These are phyloP conservation scores for Nannochloropsis gaditana DNA, from an alignment of 108 stramenopile genomes.

Conservation along the genomic window DNA sequence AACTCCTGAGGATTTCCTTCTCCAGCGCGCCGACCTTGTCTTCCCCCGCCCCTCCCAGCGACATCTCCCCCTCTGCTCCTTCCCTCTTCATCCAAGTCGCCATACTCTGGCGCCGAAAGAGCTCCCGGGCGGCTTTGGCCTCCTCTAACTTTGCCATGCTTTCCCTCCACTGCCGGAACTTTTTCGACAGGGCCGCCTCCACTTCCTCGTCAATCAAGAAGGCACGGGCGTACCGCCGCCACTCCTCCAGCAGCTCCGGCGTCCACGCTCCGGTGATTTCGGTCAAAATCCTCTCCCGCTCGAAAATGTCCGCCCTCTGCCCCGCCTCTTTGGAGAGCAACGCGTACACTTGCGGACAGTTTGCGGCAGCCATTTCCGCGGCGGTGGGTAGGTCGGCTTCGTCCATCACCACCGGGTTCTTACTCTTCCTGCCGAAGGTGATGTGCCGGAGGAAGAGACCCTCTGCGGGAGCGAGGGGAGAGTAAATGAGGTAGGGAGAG, in stretches of 20 bases:
- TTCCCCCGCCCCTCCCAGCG: neutral
- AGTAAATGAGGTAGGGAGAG: conserved; percentile 27
- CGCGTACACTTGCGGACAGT: neutral
- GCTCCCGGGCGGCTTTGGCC: neutral
- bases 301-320: neutral
- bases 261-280: neutral
- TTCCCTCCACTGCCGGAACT: neutral
- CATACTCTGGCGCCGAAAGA: neutral
- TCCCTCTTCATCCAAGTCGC: conserved; percentile 19
- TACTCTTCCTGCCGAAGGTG: neutral
- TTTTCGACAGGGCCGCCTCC: neutral
- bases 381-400: neutral
- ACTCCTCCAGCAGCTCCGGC: neutral
- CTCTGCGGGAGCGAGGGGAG: conserved; percentile 37
- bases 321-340: neutral
- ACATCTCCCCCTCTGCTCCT: neutral
- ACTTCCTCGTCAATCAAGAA: neutral
- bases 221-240: neutral
- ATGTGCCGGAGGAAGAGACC: conserved; percentile 31
- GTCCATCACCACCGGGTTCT: neutral
- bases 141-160: neutral
- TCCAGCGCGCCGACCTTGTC: neutral
- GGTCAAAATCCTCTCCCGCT: neutral
- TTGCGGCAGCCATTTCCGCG: neutral
- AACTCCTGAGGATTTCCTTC: conserved; percentile 14